Percentiles rank a stretch among this genome's conserved stretches.
phyloP scores from a whole-genome alignment of 805 yeast species.

The Kodamaea fukazawae region DNA sequence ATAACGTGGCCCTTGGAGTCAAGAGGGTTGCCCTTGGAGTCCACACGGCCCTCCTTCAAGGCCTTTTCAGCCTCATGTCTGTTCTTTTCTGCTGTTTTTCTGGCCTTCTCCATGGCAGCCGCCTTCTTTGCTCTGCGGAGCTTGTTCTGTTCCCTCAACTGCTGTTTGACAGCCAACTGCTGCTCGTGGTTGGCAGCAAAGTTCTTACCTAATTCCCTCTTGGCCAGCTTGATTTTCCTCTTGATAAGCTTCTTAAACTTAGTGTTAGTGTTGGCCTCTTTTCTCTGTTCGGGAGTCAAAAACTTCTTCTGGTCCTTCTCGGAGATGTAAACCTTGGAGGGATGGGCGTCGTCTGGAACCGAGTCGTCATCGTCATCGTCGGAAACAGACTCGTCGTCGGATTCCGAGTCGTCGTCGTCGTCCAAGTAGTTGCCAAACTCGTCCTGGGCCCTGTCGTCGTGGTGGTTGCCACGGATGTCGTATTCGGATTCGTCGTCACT shows the following conservation, averaged over 20 bases:
- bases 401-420: conserved; percentile 1
- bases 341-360: conserved; percentile 1
- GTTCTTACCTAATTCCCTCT: conserved; percentile 22
- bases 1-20: too few species aligned
- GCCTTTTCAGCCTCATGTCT: conserved; percentile 6
- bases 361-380: conserved; percentile 6
- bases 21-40: too few species aligned
- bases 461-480: conserved; percentile 5
- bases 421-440: not conserved
- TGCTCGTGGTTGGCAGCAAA: conserved; percentile 12
- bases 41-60: conserved; percentile 1
- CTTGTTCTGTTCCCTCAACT: conserved; percentile 1
- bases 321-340: conserved; percentile 3
- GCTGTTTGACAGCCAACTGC: conserved; percentile 9
- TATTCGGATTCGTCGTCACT: conserved; percentile 15
- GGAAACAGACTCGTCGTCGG: not conserved
- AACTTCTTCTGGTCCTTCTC: conserved; percentile 8
- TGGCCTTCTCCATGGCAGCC: conserved; percentile 6
- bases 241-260: conserved; percentile 11
- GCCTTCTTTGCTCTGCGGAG: conserved; percentile 5
- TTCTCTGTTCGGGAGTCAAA: conserved; percentile 2
- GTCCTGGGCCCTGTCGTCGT: conserved; percentile 4
- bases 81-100: conserved; percentile 7
- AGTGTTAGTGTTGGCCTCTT: conserved; percentile 13
- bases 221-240: conserved; percentile 21